Percentiles rank a stretch among this genome's conserved stretches.
Evolutionary conservation across 257 asterid genomes (phyloP).

Genomic region (Ocimum tenuiflorum): DNA sequence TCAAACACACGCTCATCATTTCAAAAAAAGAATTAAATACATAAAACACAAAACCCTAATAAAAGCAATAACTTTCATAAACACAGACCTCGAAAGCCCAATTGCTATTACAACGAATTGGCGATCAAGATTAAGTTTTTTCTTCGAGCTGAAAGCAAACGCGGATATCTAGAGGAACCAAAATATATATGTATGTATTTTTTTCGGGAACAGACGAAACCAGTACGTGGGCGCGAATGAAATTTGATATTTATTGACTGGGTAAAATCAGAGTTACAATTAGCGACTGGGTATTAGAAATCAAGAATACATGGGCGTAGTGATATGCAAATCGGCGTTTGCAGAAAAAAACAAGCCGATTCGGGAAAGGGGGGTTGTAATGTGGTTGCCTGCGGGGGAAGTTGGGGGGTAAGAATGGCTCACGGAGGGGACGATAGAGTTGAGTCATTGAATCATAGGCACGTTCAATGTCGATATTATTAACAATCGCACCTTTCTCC

Average conservation of each 20-base stretch:
- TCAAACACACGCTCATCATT: background rate
- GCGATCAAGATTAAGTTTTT: background rate
- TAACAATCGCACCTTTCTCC: background rate
- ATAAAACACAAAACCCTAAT: slow-evolving; percentile 33
- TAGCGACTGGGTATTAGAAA: background rate
- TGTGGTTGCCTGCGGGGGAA: background rate
- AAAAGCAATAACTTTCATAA: background rate
- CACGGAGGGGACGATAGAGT: slow-evolving; percentile 11
- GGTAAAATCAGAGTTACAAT: slow-evolving; percentile 12
- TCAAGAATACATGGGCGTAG: slow-evolving; percentile 6
- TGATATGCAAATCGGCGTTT: background rate
- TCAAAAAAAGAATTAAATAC: background rate
- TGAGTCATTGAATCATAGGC: background rate
- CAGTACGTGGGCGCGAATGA: slow-evolving; percentile 8
- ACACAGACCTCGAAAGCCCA: slow-evolving; percentile 26
- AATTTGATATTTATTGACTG: slow-evolving; percentile 17
- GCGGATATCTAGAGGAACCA: slow-evolving; percentile 10
- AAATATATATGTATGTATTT: background rate
- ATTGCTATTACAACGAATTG: slow-evolving; percentile 16
- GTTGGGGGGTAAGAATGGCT: background rate
- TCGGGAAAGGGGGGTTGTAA: background rate
- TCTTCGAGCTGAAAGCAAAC: slow-evolving; percentile 9
- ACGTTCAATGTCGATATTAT: background rate
- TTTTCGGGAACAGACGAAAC: slow-evolving; percentile 6
- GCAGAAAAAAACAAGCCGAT: background rate